Conservation (phyloP, 2,329 filamentous ascomycete species). For the Gremmenia infestans region DNA sequence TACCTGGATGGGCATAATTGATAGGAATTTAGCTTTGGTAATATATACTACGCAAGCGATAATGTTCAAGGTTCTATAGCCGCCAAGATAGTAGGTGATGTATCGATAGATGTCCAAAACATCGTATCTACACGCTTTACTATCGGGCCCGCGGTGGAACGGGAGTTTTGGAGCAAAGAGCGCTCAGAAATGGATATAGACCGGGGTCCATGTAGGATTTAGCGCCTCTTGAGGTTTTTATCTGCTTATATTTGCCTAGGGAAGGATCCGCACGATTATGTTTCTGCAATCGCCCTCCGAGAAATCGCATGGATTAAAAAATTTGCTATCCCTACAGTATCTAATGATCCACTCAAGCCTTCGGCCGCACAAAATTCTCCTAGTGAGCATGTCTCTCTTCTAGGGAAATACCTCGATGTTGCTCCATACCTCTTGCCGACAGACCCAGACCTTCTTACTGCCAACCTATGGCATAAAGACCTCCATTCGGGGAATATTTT, state of each 20-base stretch:
- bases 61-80: constrained; percentile 29
- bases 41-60: constrained; percentile 34
- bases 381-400: constrained; percentile 30
- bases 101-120: constrained; percentile 29
- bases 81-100: constrained; percentile 26
- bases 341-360: constrained; percentile 21
- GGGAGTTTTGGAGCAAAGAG: constrained; percentile 33
- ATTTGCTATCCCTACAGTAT: constrained; percentile 23
- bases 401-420: constrained; percentile 31
- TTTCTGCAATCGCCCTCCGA: constrained; percentile 29
- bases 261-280: constrained; percentile 31
- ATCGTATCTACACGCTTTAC: constrained; percentile 30
- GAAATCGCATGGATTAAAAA: constrained; percentile 33
- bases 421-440: constrained; percentile 29
- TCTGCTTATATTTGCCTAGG: constrained; percentile 23
- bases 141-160: constrained; percentile 35
- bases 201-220: constrained; percentile 36
- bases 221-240: constrained; percentile 1
- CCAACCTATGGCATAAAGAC: constrained; percentile 38
- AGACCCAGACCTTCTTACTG: constrained; percentile 19
- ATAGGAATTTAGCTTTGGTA: constrained; percentile 32
- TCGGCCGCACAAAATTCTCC: constrained; percentile 29
- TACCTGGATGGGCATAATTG: constrained; percentile 5
- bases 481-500: constrained; percentile 37
- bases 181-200: constrained; percentile 32